Base-by-base conservation (phyloP, 371 early-diverging fungal species). In the Syncephalis plumigaleata region DNA sequence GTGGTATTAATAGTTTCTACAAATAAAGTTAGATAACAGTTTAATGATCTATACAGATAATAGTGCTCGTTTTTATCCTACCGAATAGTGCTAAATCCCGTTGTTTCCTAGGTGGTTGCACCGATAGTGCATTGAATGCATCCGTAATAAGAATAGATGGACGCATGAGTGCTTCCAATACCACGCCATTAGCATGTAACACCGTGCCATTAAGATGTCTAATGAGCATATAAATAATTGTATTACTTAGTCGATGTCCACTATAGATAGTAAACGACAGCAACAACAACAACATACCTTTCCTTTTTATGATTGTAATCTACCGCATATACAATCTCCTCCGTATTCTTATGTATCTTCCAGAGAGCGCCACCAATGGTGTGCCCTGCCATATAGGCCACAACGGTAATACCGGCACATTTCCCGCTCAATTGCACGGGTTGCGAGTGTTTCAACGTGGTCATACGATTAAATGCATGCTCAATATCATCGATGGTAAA, bases 281-380 rank as follows among this genome's bases (percentile, higher is more conserved):
- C 8, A 27, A 11, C 4, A 44, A n/a, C 22, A 31, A 31, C 2
- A 5, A 3, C 66, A 54, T 69, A 84, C 86, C 76, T 67, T 67
- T 98, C 98, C 57, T 84, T 87, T 50, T 82, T 71, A 64, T 97
- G 95, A 60, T 98, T 98, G 56, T 85, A 87, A 57, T 96, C 91
- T 22, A 93, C 91, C 1, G 92, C 93, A 57, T 98, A 90, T 1
- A 98, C 69, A 51, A 98, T 87, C 18, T 84, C 81, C 48, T 98
- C 93, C 5, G 85, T 78, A 45, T 87, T 92, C 56, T 87, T 91
- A 49, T 79, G 79, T 46, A 99, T 91, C 55, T 86, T 90, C 96
- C 95, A 99, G 23, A 98, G 68, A 0, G 95, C 84, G 37, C 97
- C 98, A 55, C 99, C 99, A 44, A 98, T 67, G 0, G 95, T 83